These are phyloP conservation scores for Cavenderia fasciculata DNA, from an alignment of 78 protist genomes.

Conservation along the genomic window DNA sequence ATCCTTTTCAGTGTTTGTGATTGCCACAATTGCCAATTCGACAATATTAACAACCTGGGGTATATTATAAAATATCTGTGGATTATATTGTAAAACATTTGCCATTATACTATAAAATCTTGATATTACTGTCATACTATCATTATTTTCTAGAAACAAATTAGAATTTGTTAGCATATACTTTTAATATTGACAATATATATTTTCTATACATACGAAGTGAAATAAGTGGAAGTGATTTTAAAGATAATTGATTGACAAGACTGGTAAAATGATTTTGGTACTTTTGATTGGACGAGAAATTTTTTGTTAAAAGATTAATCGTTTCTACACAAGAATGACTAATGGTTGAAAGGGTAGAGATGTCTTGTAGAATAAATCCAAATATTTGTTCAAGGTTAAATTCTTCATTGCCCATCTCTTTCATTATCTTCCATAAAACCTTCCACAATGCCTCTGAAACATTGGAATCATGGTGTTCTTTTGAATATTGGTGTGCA, in stretches of 20 bases:
- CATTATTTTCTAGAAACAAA: slow-evolving; percentile 12
- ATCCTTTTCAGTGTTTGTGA: slow-evolving; percentile 38
- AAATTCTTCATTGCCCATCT: neutral
- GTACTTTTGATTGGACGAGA: slow-evolving; percentile 22
- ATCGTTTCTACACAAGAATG: neutral
- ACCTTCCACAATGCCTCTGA: slow-evolving; percentile 18
- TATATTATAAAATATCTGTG: slow-evolving; percentile 23
- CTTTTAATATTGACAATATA: neutral
- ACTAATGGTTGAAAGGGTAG: neutral
- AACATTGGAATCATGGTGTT: neutral
- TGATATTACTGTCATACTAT: slow-evolving; percentile 25
- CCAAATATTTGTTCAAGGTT: slow-evolving; percentile 27
- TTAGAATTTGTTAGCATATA: neutral
- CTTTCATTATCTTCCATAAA: slow-evolving; percentile 21
- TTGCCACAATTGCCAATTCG: slow-evolving; percentile 16
- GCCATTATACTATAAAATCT: slow-evolving; percentile 29
- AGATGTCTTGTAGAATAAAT: neutral
- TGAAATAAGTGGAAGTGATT: slow-evolving; percentile 21
- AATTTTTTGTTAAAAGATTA: neutral
- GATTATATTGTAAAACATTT: neutral
- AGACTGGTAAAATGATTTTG: slow-evolving; percentile 14
- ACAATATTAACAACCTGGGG: slow-evolving; percentile 9
- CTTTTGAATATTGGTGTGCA: slow-evolving; percentile 18
- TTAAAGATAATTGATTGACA: neutral
- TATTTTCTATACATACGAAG: slow-evolving; percentile 1